These are phyloP conservation scores for Postia placenta DNA, from an alignment of 768 basidiomycete species.

Conservation along the genomic window DNA sequence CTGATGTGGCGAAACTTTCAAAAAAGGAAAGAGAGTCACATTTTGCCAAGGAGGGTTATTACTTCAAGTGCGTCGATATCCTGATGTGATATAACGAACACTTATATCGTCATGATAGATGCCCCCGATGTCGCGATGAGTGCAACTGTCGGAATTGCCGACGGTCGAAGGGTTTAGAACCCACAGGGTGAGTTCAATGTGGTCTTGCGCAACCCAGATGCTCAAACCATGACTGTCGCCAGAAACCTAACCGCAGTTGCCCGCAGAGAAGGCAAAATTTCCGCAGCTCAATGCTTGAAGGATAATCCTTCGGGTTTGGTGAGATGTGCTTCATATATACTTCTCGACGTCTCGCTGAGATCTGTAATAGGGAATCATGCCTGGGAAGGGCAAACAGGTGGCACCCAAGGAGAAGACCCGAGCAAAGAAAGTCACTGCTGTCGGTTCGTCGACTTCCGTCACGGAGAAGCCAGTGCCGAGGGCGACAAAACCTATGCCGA, in stretches of 20 bases:
- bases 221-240: not conserved
- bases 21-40: conserved; percentile 22
- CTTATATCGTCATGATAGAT: conserved; percentile 35
- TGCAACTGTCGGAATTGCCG: conserved; percentile 68
- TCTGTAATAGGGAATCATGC: conserved; percentile 18
- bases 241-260: conserved; percentile 35
- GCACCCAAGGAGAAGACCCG: conserved; percentile 9
- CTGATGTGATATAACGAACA: not conserved
- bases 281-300: conserved; percentile 32
- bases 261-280: conserved; percentile 31
- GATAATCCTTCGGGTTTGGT: conserved; percentile 28
- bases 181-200: conserved; percentile 44
- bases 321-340: conserved; percentile 5
- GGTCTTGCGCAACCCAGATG: not conserved
- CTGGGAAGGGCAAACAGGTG: conserved; percentile 20
- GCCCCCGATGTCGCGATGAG: conserved; percentile 57
- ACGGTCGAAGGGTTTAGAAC: conserved; percentile 53
- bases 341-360: conserved; percentile 7
- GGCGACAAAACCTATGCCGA: conserved; percentile 3
- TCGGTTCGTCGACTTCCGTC: conserved; percentile 6
- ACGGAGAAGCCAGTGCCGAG: not conserved
- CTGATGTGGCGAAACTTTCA: conserved; percentile 1
- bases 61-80: conserved; percentile 43
- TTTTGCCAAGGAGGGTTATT: conserved; percentile 29
- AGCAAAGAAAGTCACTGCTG: conserved; percentile 9